Evolutionary conservation across 768 basidiomycete species (phyloP), one percentile per base, ranked within the genome.

Genomic region (Tulasnella sp.): DNA sequence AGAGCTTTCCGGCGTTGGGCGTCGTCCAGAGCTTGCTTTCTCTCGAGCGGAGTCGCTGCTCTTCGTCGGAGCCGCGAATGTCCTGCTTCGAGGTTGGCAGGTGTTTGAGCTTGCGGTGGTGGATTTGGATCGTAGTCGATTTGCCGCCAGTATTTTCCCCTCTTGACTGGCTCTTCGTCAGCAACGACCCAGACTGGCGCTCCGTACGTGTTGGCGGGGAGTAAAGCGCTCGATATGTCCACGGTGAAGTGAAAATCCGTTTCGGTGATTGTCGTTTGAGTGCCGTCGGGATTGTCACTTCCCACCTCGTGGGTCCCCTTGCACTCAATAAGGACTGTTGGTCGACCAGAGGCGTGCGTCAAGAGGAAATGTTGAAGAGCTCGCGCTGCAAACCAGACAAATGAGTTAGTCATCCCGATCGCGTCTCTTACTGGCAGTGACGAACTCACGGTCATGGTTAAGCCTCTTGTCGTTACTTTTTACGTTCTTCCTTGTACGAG

Each of bases 351-450:
- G 1, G 89, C 85, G 71, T 90, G 88, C 3, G 85, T 85, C 29
- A 91, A 86, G 22, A 93, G 83, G 82, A 92, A 93, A 74, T 91
- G 88, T 81, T 91, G 92, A 29, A 93, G 85, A 0, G 90, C 89
- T 80, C 91, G 90, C 58, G 90, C 90, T 91, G 34, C 14, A 5
- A 31, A 38, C 11, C 25, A 19, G 17, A 4, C 12, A 8, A 58
- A 58, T n/a, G 3, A 25, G 54, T n/a, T 11, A 58, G 54, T 17
- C 3, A 58, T 22, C 25, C n/a, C 25, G 54, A n/a, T 3, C 22
- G 54, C 3, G 9, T 29, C 19, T 29, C 15, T n/a, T 25, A n/a
- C 1, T 2, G 54, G 4, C n/a, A 29, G 42, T 17, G 19, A 3
- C 19, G 11, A 58, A 25, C 54, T 8, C 54, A 58, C 54, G 11